Base-by-base conservation (phyloP, 164 flowering plant species). In the Kalanchoe fedtschenkoi region DNA sequence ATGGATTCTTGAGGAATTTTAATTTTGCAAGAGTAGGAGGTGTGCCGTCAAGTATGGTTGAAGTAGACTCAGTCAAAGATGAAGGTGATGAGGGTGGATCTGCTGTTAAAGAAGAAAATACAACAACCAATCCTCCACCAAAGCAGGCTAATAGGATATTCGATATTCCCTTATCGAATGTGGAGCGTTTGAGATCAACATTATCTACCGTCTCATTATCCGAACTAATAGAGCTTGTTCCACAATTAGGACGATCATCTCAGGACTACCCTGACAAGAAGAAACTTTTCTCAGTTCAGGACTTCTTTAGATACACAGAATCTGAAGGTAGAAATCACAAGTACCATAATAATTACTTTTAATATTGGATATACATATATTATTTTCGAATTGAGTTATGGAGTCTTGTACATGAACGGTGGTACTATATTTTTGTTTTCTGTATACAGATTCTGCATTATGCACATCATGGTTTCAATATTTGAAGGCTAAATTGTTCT, bases 251-350 rank as follows among this genome's bases (percentile, higher is more conserved):
- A 26, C 76, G 83, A 37, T 37, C 86, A 62, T 69, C 91, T 30
- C 79, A 80, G 65, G 97, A 88, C 34, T 70, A 87, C 76, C 99
- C 97, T 39, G 99, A 93, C 72, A 93, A 93, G 83, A 93, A 93
- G 80, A 93, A 88, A 74, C 74, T 93, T 33, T 75, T 90, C 66
- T 93, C 97, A 28, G 99, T 93, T 43, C 99, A 93, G 75, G 97
- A 93, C 64, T 90, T 93, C 75, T 93, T 93, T 73, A 83, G 88
- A 71, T 93, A 90, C 81, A 88, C 99, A 13, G 97, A 93, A 68
- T 56, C 95, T 62, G 99, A 90, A 88, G 99, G 99, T 93, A 81
- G 30, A 58, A 56, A 26, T 51, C 61, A 21, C 16, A 8, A 58
- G 38, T 34, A 17, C 41, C 6, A 6, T 58, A 10, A 19, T 58